These are phyloP conservation scores for Pilatotrama ljubarskyi DNA, from an alignment of 768 basidiomycete genomes.

Conservation along the genomic window DNA sequence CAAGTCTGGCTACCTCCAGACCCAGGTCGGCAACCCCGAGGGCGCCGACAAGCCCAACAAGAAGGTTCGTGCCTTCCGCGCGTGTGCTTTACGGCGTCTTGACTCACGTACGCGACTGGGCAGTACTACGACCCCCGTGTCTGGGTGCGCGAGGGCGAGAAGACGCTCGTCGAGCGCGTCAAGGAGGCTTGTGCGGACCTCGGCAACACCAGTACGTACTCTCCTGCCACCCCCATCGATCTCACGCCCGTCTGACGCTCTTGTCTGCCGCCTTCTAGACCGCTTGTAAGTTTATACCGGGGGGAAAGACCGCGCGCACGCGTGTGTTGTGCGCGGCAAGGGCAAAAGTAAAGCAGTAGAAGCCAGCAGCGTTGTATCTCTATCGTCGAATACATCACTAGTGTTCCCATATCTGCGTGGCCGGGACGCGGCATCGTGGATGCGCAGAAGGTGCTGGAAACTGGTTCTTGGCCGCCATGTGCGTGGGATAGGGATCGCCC, in stretches of 20 bases:
- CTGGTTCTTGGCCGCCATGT: background rate
- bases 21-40: conserved; percentile 97
- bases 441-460: background rate
- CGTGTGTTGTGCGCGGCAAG: background rate
- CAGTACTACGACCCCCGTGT: conserved; percentile 94
- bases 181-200: conserved; percentile 93
- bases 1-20: conserved; percentile 85
- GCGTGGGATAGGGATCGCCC: background rate
- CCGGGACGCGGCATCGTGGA: no score
- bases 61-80: conserved; percentile 56
- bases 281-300: conserved; percentile 7
- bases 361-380: conserved; percentile 7
- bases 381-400: conserved; percentile 12
- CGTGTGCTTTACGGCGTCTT: background rate
- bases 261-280: background rate
- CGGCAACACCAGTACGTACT: conserved; percentile 58
- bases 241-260: background rate
- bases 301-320: no score
- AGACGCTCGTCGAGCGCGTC: conserved; percentile 84
- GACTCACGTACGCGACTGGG: background rate
- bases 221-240: background rate
- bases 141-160: conserved; percentile 99
- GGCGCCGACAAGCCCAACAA: conserved; percentile 98
- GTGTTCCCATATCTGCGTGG: background rate
- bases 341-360: background rate